Conservation (phyloP, 352 stramenopile genomes). For the Pythium vanterpoolii region DNA sequence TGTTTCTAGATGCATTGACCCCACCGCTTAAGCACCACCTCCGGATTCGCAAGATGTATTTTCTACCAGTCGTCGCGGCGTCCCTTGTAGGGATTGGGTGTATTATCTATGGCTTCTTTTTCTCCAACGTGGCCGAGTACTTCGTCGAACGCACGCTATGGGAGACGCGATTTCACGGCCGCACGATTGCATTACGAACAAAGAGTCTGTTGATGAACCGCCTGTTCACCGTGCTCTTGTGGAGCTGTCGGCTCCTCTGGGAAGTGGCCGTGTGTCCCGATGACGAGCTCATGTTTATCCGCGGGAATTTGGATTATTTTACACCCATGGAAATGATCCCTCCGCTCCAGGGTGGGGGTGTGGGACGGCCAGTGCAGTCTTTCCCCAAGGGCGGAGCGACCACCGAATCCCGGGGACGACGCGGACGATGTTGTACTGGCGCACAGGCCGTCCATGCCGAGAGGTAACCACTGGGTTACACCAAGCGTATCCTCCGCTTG, state of each 20-base stretch:
- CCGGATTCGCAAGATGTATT: neutral
- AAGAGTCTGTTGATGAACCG: slow-evolving; percentile 43
- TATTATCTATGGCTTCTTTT: slow-evolving; percentile 33
- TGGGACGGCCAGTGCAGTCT: too few species aligned
- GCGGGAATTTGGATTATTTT: slow-evolving; percentile 40
- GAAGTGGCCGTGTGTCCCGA: slow-evolving; percentile 29
- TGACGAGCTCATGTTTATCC: slow-evolving; percentile 37
- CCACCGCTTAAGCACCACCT: slow-evolving; percentile 2
- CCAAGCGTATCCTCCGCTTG: too few species aligned
- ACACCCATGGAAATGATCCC: slow-evolving; percentile 47
- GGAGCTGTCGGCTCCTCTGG: slow-evolving; percentile 35
- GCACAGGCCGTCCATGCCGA: too few species aligned
- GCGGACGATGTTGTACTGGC: too few species aligned
- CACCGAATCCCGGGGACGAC: neutral
- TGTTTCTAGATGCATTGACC: slow-evolving; percentile 14
- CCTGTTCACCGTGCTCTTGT: slow-evolving; percentile 42
- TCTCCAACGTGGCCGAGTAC: slow-evolving; percentile 18
- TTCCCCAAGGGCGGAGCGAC: neutral
- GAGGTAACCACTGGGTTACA: too few species aligned
- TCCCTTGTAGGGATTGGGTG: slow-evolving; percentile 12
- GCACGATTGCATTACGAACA: slow-evolving; percentile 27
- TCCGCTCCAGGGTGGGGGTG: slow-evolving; percentile 6
- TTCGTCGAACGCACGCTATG: slow-evolving; percentile 32
- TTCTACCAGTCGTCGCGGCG: neutral
- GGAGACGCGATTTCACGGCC: slow-evolving; percentile 18